phyloP scores from a whole-genome alignment of 176 grass and related monocot species.

The Eragrostis curvula region DNA sequence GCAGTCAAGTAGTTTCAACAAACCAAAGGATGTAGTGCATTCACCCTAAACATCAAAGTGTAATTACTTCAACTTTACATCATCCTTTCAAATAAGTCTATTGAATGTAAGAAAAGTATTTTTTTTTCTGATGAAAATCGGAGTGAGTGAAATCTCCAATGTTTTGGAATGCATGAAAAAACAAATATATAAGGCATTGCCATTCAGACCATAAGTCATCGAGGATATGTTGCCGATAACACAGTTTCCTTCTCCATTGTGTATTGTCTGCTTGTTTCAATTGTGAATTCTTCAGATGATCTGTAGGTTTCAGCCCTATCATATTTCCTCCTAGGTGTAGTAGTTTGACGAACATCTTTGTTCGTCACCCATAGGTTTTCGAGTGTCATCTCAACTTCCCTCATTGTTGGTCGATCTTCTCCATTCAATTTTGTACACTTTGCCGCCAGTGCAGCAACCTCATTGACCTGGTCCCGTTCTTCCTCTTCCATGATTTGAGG shows the following conservation, averaged over 20 bases:
- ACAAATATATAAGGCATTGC: no score
- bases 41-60: no score
- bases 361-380: conserved; percentile 21
- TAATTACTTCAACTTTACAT: no score
- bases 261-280: conserved; percentile 13
- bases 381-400: conserved; percentile 34
- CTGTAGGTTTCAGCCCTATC: neutral
- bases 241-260: conserved; percentile 40
- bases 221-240: conserved; percentile 15
- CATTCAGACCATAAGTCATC: neutral
- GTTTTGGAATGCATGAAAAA: no score
- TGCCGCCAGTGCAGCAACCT: conserved; percentile 26
- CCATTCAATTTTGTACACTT: conserved; percentile 30
- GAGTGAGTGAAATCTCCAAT: no score
- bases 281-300: neutral
- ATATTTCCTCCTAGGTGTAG: neutral
- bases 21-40: no score
- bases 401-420: conserved; percentile 25
- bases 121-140: no score
- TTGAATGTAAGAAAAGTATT: no score
- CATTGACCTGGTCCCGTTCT: neutral
- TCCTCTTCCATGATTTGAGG: conserved; percentile 32
- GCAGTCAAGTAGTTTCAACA: no score
- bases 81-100: no score
- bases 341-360: neutral